A percentile compares a stretch with the other conserved stretches of the same genome.
Conservation (phyloP, 2,329 filamentous ascomycete genomes). For the Phoma sp. region DNA sequence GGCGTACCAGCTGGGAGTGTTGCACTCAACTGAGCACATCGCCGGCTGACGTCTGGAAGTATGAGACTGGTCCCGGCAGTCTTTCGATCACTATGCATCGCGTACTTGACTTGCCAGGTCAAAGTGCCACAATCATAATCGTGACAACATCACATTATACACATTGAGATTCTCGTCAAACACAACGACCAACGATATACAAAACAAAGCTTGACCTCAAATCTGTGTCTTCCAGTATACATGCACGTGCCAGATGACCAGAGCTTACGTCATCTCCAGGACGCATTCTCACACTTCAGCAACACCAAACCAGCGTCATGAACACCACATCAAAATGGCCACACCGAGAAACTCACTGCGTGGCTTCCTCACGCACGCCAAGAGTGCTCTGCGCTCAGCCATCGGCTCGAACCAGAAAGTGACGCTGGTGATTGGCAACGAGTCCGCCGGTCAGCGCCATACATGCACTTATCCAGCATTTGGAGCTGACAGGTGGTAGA, state of each 20-base stretch:
- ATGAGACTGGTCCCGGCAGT: not conserved
- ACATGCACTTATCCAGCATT: not conserved
- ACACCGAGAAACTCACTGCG: slow-evolving; percentile 55
- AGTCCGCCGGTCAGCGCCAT: slow-evolving; percentile 54
- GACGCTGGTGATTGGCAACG: slow-evolving; percentile 61
- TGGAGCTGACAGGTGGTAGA: slow-evolving; percentile 57
- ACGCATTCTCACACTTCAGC: not conserved
- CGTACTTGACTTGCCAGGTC: not conserved
- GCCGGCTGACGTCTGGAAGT: not conserved
- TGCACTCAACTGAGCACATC: slow-evolving; percentile 49
- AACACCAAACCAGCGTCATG: not conserved
- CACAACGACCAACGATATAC: not conserved
- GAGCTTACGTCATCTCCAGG: slow-evolving; percentile 13
- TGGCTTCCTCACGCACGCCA: slow-evolving; percentile 55
- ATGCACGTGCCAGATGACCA: slow-evolving; percentile 2
- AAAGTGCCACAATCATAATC: not conserved
- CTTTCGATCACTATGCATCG: not conserved
- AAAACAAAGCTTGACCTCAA: not conserved
- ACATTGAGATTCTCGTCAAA: not conserved
- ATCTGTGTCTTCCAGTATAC: not conserved
- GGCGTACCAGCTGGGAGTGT: slow-evolving; percentile 61
- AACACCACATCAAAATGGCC: slow-evolving; percentile 40
- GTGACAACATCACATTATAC: not conserved
- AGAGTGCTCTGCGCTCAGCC: slow-evolving; percentile 50
- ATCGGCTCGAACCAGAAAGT: slow-evolving; percentile 50